Percentiles rank a stretch among this genome's conserved stretches.
Conservation (phyloP, 2,329 filamentous ascomycete genomes). For the Paecilomyces variotii region DNA sequence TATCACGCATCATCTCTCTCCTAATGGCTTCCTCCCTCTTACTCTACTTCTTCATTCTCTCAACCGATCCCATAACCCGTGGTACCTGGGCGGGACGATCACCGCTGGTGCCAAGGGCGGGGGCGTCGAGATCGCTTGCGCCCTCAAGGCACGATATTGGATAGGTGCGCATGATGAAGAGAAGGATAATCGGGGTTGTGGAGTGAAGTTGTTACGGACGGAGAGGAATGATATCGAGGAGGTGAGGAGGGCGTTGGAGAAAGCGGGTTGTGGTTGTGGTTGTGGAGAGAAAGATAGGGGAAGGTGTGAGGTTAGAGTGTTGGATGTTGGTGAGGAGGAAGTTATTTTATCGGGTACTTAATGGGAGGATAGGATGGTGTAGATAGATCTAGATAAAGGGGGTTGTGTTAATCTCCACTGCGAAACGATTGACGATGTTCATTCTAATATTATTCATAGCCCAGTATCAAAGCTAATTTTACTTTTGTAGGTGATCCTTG, state of each 20-base stretch:
- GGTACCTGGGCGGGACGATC: slow-evolving; percentile 47
- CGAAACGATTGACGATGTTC: no score
- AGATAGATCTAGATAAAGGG: no score
- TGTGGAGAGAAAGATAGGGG: slow-evolving; percentile 11
- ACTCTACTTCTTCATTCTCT: slow-evolving; percentile 47
- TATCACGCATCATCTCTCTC: slow-evolving; percentile 41
- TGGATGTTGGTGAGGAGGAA: neutral
- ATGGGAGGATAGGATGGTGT: neutral
- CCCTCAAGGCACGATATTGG: slow-evolving; percentile 44
- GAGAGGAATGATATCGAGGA: slow-evolving; percentile 25
- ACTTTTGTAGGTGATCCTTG: no score
- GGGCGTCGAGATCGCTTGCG: slow-evolving; percentile 26
- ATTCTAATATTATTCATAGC: no score
- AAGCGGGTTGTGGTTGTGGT: neutral
- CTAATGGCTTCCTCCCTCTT: slow-evolving; percentile 19
- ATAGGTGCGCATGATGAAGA: slow-evolving; percentile 47
- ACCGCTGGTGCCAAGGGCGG: slow-evolving; percentile 43
- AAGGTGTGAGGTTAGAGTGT: neutral
- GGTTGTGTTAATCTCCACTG: no score
- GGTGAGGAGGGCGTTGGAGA: slow-evolving; percentile 22
- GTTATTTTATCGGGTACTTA: neutral
- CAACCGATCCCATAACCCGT: slow-evolving; percentile 45
- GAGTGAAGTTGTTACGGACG: slow-evolving; percentile 38
- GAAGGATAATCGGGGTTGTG: slow-evolving; percentile 42
- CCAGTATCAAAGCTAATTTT: no score